phyloP scores from a whole-genome alignment of 805 yeast genomes.

The Ascoidea asiatica region DNA sequence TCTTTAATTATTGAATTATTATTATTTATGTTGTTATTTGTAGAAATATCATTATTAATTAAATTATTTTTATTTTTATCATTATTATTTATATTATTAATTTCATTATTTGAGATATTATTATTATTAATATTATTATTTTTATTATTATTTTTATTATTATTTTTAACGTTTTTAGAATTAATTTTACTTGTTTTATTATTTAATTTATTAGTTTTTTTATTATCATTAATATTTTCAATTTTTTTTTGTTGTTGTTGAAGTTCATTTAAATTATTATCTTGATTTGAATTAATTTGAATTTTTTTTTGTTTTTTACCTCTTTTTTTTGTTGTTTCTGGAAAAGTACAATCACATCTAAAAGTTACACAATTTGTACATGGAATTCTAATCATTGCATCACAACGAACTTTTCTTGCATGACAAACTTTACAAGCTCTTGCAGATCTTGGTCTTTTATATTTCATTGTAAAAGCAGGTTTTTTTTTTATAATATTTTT shows the following conservation, averaged over 20 bases:
- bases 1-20: not conserved
- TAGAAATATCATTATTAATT: not conserved
- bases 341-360: constrained; percentile 58
- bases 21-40: not conserved
- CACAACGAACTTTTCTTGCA: constrained; percentile 70
- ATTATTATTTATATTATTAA: too few species aligned
- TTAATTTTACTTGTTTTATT: constrained; percentile 1
- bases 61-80: too few species aligned
- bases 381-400: constrained; percentile 43
- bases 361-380: constrained; percentile 63
- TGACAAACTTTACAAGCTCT: constrained; percentile 73
- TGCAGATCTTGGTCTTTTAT: constrained; percentile 30
- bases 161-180: constrained; percentile 10
- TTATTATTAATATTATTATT: not conserved
- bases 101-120: not conserved
- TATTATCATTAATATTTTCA: constrained; percentile 1
- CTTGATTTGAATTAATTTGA: not conserved
- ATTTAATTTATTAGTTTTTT: constrained; percentile 2
- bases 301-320: not conserved
- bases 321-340: constrained; percentile 35
- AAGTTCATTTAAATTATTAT: constrained; percentile 15
- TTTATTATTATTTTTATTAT: not conserved
- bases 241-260: constrained; percentile 13
- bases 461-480: not conserved
- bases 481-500: too few species aligned